Conservation (phyloP, 805 yeast species). For the Kodamaea hsintzibuensis region DNA sequence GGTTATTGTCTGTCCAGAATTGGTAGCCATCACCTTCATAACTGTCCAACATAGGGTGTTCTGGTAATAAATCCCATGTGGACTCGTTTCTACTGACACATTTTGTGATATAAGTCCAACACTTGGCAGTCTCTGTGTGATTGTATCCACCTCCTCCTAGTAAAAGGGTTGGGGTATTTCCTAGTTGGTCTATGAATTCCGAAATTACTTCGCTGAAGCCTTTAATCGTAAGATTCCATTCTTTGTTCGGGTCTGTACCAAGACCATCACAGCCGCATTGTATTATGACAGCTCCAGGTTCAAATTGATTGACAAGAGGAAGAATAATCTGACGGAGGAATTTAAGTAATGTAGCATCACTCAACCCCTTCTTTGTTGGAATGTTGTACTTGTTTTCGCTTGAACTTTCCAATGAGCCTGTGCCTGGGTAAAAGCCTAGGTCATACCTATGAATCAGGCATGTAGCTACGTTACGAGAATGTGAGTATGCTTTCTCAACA, state of each 20-base stretch:
- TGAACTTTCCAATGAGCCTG: slow-evolving; percentile 48
- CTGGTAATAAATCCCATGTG: slow-evolving; percentile 52
- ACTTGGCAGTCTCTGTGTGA: slow-evolving; percentile 58
- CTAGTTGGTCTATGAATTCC: slow-evolving; percentile 22
- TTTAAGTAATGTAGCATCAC: slow-evolving; percentile 42
- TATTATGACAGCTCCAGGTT: slow-evolving; percentile 57
- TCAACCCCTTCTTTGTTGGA: slow-evolving; percentile 58
- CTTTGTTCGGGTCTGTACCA: slow-evolving; percentile 58
- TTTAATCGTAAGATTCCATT: slow-evolving; percentile 66
- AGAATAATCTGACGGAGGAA: slow-evolving; percentile 43
- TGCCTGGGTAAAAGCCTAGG: slow-evolving; percentile 72
- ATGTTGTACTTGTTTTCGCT: slow-evolving; percentile 46
- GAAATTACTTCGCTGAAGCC: slow-evolving; percentile 45
- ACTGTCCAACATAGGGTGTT: slow-evolving; percentile 43
- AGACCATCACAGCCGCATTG: slow-evolving; percentile 80
- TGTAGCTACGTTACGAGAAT: slow-evolving; percentile 56
- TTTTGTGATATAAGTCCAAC: slow-evolving; percentile 52
- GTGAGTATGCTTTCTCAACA: slow-evolving; percentile 63
- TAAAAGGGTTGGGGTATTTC: slow-evolving; percentile 41
- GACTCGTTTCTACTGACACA: slow-evolving; percentile 17
- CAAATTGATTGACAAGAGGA: slow-evolving; percentile 39
- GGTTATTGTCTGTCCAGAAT: slow-evolving; percentile 47
- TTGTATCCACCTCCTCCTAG: slow-evolving; percentile 84
- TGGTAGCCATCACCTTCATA: slow-evolving; percentile 47
- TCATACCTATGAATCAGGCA: slow-evolving; percentile 66